Conservation (phyloP, 768 basidiomycete genomes). For the Hysterangium stoloniferum region DNA sequence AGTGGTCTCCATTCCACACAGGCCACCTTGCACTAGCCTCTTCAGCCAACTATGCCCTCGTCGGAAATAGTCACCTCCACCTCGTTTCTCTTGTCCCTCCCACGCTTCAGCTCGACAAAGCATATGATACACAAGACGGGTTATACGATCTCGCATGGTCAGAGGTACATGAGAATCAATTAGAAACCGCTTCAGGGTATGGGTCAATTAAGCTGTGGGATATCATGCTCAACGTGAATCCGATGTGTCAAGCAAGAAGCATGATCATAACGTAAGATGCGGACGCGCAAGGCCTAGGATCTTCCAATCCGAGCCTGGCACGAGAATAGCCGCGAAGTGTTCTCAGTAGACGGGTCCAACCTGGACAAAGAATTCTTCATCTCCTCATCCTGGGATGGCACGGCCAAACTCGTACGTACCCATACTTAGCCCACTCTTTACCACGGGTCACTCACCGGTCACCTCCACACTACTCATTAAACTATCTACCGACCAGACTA, state of each 20-base stretch:
- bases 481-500: constrained; percentile 74
- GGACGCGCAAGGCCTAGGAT: constrained; percentile 43
- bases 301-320: constrained; percentile 88
- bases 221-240: constrained; percentile 66
- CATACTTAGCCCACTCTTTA: neutral
- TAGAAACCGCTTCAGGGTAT: constrained; percentile 84
- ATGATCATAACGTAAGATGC: constrained; percentile 14
- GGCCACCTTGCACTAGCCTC: constrained; percentile 71
- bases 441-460: neutral
- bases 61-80: constrained; percentile 90
- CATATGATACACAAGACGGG: constrained; percentile 84
- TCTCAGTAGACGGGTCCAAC: constrained; percentile 94
- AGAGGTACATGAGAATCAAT: constrained; percentile 89
- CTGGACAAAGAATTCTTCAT: constrained; percentile 80
- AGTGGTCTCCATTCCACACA: constrained; percentile 80
- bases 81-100: constrained; percentile 41
- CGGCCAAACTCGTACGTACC: constrained; percentile 70
- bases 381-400: constrained; percentile 90
- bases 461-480: constrained; percentile 53
- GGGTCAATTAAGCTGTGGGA: constrained; percentile 91
- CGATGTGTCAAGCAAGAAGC: constrained; percentile 10
- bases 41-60: constrained; percentile 88
- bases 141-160: constrained; percentile 93
- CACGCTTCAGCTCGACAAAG: constrained; percentile 51
- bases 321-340: constrained; percentile 89